Conservation (phyloP, 148 eudicot genomes). For the Spergularia bocconei region DNA sequence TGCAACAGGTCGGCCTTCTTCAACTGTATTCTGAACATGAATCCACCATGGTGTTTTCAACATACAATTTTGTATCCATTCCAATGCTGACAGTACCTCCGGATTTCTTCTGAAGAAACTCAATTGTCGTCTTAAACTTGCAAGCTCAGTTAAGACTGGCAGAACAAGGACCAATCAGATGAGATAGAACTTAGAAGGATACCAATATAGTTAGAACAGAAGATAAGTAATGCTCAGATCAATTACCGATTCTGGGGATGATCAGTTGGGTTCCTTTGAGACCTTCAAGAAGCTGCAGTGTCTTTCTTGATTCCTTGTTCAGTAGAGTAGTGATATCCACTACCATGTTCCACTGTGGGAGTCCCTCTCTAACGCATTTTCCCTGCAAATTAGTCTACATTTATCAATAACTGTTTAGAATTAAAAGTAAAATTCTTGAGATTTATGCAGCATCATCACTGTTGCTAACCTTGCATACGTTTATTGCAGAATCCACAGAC, state of each 20-base stretch:
- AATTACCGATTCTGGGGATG: conserved; percentile 72
- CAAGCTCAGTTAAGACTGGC: conserved; percentile 70
- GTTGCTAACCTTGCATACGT: conserved; percentile 35
- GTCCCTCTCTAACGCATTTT: conserved; percentile 26
- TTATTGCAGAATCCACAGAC: conserved; percentile 27
- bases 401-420: neutral
- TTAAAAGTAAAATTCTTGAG: neutral
- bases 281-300: conserved; percentile 78
- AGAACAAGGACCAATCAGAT: conserved; percentile 12
- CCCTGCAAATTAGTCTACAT: conserved; percentile 36
- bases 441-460: neutral
- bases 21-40: conserved; percentile 59
- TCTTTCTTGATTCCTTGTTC: conserved; percentile 62
- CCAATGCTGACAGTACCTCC: conserved; percentile 54
- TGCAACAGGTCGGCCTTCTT: conserved; percentile 47
- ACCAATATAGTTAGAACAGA: neutral
- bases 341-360: conserved; percentile 62
- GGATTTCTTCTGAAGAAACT: conserved; percentile 56
- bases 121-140: conserved; percentile 52
- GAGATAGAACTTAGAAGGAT: neutral
- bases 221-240: neutral
- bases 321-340: conserved; percentile 63
- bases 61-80: conserved; percentile 86
- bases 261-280: conserved; percentile 67
- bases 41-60: conserved; percentile 63